Conservation (phyloP, 352 stramenopile genomes). For the Phytophthora sojae region DNA sequence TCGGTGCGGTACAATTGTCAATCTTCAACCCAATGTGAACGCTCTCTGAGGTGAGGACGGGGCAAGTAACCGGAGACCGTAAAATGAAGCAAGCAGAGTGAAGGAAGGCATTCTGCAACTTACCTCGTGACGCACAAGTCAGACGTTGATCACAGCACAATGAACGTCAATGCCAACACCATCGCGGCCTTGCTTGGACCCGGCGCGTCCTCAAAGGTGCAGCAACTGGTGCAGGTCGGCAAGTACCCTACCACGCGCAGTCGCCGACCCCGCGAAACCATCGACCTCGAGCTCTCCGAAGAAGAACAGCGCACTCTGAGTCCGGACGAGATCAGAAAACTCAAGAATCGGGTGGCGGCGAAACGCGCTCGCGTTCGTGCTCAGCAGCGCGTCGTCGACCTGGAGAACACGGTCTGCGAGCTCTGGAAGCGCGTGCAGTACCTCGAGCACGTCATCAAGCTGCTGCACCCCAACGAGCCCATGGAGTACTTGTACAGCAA, state of each 20-base stretch:
- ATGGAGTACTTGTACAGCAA: constrained; percentile 54
- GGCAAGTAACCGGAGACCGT: constrained; percentile 15
- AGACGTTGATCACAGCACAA: background rate
- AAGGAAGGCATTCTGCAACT: constrained; percentile 24
- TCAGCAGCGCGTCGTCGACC: constrained; percentile 55
- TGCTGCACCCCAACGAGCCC: constrained; percentile 41
- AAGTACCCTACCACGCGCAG: constrained; percentile 39
- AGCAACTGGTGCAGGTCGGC: constrained; percentile 39
- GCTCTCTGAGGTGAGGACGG: background rate
- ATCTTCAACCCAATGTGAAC: constrained; percentile 6
- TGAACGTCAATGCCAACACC: constrained; percentile 39
- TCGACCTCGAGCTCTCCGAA: constrained; percentile 64
- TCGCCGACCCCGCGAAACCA: constrained; percentile 50
- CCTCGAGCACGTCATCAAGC: constrained; percentile 55
- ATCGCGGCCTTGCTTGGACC: constrained; percentile 35
- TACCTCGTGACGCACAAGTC: constrained; percentile 23
- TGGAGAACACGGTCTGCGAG: constrained; percentile 62
- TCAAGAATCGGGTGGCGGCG: constrained; percentile 77
- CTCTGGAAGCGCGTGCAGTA: constrained; percentile 70
- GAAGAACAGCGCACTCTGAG: constrained; percentile 45
- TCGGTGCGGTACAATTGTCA: constrained; percentile 7
- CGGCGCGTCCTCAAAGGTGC: constrained; percentile 27
- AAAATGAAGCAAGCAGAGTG: constrained; percentile 8
- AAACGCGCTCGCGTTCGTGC: constrained; percentile 61
- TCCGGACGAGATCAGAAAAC: constrained; percentile 64